Base-by-base conservation (phyloP, 2,329 filamentous ascomycete species). In the Cladosporium velox region DNA sequence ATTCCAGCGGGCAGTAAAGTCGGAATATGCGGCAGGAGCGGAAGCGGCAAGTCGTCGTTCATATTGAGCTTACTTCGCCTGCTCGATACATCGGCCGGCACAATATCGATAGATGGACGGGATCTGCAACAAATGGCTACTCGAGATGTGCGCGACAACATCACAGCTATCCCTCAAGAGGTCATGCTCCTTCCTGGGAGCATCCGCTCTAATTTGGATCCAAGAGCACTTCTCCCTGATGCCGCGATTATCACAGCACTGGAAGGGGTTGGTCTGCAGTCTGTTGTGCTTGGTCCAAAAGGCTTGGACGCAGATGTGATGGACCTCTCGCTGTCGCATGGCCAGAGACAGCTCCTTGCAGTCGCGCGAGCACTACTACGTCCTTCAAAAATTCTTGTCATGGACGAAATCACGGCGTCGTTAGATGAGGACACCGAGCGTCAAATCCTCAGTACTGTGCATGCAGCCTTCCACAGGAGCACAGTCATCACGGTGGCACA, bases 401-500 rank as follows among this genome's bases (percentile, higher is more conserved):
- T 74, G 54, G 74, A 75, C 57, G 72, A 72, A 52, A 70, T 70
- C 66, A 72, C 70, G 4, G 69, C 68, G 41, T 86, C 83, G 65
- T 81, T 89, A 49, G 87, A 89, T 71, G 76, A 79, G 12, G 81
- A 81, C 60, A 88, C 86, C 2, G 87, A 88, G 70, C 77, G 81
- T 32, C 77, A 81, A 26, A 86, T 89, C 76, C 86, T 88, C 71
- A 78, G 78, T 30, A 79, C 87, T 34, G 81, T 72, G 8, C 64
- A 51, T 12, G 62, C 68, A 41, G 78, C 78, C 26, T 88, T 89
- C 72, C 73, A 75, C 2, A 78, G 78, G 3, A 84, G 86, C 67
- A 91, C 89, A 0, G 83, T 91, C 62, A 79, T 87, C 59, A 80
- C 83, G 0, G 83, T 87, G 3, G 84, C 85, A 4, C 85, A 87